phyloP scores from a whole-genome alignment of 352 stramenopile genomes.

The Phytophthora chlamydospora region DNA sequence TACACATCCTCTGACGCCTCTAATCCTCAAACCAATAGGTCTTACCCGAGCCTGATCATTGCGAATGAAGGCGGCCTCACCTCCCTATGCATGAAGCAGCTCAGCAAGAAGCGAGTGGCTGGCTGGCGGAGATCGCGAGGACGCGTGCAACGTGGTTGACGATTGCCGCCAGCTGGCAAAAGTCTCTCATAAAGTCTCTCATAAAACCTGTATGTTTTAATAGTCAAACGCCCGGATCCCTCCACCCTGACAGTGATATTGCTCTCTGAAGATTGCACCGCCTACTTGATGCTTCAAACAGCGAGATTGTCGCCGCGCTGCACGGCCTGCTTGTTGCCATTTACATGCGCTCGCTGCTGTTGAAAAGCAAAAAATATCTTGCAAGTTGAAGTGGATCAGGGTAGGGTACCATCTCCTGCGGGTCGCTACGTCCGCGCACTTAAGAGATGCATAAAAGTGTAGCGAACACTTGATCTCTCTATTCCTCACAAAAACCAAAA shows the following conservation, averaged over 20 bases:
- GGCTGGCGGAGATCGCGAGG: constrained; percentile 13
- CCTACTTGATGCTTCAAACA: not conserved
- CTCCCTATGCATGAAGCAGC: no score
- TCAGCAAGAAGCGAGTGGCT: constrained; percentile 8
- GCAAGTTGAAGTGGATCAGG: constrained; percentile 24
- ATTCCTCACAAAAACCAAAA: not conserved
- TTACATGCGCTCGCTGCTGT: not conserved
- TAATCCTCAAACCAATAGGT: no score
- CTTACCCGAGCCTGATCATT: no score
- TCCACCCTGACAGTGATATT: not conserved
- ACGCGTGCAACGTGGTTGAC: constrained; percentile 13
- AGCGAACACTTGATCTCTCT: not conserved
- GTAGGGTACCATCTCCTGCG: constrained; percentile 13
- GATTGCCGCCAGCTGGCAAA: constrained; percentile 21
- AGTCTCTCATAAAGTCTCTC: constrained; percentile 34
- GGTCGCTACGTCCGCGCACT: constrained; percentile 11
- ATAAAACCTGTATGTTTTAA: constrained; percentile 21
- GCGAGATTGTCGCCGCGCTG: no score
- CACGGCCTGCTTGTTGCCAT: no score
- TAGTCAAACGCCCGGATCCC: constrained; percentile 1
- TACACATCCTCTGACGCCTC: no score
- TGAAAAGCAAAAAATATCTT: not conserved
- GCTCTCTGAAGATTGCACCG: not conserved
- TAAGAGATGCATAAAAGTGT: not conserved
- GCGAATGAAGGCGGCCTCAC: no score